These are phyloP conservation scores for Hypsizygus ulmarius DNA, from an alignment of 1,284 basidiomycete genomes.

Conservation along the genomic window DNA sequence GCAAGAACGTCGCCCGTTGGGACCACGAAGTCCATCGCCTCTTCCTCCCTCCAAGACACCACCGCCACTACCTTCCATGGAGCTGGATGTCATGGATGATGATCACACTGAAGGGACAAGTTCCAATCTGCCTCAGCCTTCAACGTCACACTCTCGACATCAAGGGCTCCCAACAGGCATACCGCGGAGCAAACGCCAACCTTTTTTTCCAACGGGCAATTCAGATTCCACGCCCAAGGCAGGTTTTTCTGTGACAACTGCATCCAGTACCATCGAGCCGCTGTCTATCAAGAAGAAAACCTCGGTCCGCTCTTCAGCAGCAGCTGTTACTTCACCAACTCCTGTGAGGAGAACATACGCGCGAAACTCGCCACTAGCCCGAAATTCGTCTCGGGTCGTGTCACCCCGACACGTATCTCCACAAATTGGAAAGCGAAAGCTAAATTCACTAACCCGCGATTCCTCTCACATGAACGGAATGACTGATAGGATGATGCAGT, in stretches of 20 bases:
- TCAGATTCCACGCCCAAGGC: conserved; percentile 49
- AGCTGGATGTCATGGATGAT: conserved; percentile 41
- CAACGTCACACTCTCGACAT: conserved; percentile 28
- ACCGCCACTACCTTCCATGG: conserved; percentile 22
- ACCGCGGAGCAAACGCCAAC: conserved; percentile 66
- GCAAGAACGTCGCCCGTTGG: conserved; percentile 58
- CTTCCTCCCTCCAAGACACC: conserved; percentile 46
- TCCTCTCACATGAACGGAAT: conserved; percentile 31
- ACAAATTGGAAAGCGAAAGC: conserved; percentile 39
- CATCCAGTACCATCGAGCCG: conserved; percentile 53
- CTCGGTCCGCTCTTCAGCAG: conserved; percentile 44
- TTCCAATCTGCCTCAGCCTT: conserved; percentile 28
- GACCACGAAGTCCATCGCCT: conserved; percentile 71
- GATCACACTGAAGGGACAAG: conserved; percentile 41
- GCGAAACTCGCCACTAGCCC: conserved; percentile 49
- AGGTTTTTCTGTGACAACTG: conserved; percentile 24
- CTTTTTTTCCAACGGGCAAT: conserved; percentile 52
- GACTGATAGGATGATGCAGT: conserved; percentile 43
- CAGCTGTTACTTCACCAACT: conserved; percentile 35
- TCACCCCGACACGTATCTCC: conserved; percentile 57
- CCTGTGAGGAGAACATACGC: conserved; percentile 40
- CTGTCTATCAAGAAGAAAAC: conserved; percentile 80
- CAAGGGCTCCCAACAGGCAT: conserved; percentile 43
- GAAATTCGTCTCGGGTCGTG: conserved; percentile 35
- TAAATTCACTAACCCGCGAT: conserved; percentile 19